These are phyloP conservation scores for Camellia sinensis DNA, from an alignment of 148 eudicot species.

Conservation along the genomic window DNA sequence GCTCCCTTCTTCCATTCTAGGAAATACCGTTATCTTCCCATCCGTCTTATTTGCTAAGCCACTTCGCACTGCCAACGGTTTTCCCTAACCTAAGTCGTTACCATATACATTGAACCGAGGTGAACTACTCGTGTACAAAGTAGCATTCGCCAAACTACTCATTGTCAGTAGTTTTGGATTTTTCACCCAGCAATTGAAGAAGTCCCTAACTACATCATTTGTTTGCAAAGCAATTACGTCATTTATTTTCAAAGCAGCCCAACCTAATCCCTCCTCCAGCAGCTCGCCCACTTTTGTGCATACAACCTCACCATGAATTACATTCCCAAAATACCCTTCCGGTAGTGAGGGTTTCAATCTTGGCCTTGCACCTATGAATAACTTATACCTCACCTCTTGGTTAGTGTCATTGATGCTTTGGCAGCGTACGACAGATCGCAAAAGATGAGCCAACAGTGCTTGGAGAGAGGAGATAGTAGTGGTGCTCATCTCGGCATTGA, in stretches of 20 bases:
- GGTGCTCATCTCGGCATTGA: constrained; percentile 20
- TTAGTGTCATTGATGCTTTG: not conserved
- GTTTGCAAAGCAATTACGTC: not conserved
- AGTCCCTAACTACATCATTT: not conserved
- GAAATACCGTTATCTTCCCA: not conserved
- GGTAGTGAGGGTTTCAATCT: constrained; percentile 21
- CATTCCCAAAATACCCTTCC: constrained; percentile 10
- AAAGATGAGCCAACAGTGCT: constrained; percentile 29
- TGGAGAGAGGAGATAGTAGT: constrained; percentile 29
- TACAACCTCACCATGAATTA: not conserved
- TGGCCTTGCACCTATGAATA: constrained; percentile 10
- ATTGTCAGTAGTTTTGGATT: not conserved
- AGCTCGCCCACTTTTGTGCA: not conserved
- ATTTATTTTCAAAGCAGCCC: not conserved
- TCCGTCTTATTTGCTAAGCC: not conserved
- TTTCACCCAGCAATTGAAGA: not conserved
- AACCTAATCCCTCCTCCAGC: not conserved
- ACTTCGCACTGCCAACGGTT: constrained; percentile 7
- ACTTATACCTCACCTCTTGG: not conserved
- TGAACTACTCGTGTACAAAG: not conserved
- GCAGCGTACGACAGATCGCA: not conserved
- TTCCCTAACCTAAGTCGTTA: constrained; percentile 8
- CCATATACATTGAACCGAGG: not conserved
- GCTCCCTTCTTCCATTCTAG: constrained; percentile 15
- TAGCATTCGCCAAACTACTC: not conserved